Conservation (phyloP, 2,329 filamentous ascomycete genomes). For the Periglandula ipomoeae region DNA sequence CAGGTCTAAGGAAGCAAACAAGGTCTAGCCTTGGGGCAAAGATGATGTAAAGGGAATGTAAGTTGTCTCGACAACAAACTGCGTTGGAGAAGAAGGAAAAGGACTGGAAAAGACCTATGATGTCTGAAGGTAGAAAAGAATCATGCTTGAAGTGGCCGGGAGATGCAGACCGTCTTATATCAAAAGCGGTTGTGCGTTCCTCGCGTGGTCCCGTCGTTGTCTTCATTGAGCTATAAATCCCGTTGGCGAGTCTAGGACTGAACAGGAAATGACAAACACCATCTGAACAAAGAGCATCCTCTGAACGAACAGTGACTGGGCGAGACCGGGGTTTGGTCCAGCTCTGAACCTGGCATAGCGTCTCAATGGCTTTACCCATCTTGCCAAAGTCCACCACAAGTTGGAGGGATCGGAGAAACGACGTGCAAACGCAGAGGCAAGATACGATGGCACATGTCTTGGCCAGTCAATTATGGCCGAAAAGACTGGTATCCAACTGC, state of each 20-base stretch:
- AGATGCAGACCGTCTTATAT: constrained; percentile 9
- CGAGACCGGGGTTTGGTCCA: neutral
- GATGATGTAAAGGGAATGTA: constrained; percentile 15
- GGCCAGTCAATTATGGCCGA: constrained; percentile 1
- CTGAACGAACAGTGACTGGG: neutral
- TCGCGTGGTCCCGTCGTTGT: neutral
- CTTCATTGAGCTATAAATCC: neutral
- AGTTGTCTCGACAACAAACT: constrained; percentile 23
- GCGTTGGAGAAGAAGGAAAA: constrained; percentile 12
- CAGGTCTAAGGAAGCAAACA: constrained; percentile 10
- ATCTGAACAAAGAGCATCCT: neutral
- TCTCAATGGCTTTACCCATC: neutral
- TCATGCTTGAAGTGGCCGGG: neutral
- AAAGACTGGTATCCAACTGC: too few relatives aligned
- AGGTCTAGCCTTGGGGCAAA: constrained; percentile 27
- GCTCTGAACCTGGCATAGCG: neutral
- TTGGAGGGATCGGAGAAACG: too few relatives aligned
- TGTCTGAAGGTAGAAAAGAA: constrained; percentile 6
- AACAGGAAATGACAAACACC: neutral
- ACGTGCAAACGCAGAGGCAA: neutral
- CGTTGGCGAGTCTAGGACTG: too few relatives aligned
- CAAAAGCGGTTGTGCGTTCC: neutral
- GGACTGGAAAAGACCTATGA: constrained; percentile 3
- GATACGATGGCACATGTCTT: neutral
- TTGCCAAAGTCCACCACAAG: too few relatives aligned